Conservation (phyloP, 768 basidiomycete species). For the Russula olivacea region DNA sequence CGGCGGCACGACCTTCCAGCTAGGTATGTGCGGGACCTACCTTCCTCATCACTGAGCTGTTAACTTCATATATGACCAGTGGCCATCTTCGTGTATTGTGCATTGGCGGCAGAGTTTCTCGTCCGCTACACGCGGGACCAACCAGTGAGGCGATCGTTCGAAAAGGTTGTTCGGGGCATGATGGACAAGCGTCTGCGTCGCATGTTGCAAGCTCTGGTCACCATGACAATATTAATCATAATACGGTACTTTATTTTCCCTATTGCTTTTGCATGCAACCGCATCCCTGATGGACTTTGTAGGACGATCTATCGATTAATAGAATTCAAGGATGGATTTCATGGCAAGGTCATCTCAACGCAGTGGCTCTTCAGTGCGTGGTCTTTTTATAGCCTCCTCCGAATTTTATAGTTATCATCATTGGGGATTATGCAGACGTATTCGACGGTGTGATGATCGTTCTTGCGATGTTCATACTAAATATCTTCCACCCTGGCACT, state of each 20-base stretch:
- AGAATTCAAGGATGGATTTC: conserved; percentile 17
- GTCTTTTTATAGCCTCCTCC: not conserved
- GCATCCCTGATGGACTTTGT: not conserved
- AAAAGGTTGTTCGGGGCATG: not conserved
- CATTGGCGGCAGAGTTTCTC: conserved; percentile 19
- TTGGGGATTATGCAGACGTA: not conserved
- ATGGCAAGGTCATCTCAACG: conserved; percentile 17
- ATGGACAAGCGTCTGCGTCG: conserved; percentile 4
- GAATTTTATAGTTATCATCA: not conserved
- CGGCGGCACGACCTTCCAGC: conserved; percentile 19
- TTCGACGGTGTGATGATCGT: conserved; percentile 20
- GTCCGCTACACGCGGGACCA: conserved; percentile 5
- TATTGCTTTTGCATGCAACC: not conserved
- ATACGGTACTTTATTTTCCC: conserved; percentile 9
- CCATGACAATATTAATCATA: conserved; percentile 19
- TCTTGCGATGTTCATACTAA: conserved; percentile 16
- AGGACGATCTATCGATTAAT: conserved; percentile 19
- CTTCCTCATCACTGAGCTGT: not conserved
- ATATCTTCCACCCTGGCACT: conserved; percentile 16
- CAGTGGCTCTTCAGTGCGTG: conserved; percentile 18
- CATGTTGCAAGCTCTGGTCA: conserved; percentile 10
- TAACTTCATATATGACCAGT: not conserved
- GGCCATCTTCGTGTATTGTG: conserved; percentile 15
- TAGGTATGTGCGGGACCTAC: not conserved
- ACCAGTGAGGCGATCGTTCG: conserved; percentile 4